Percentiles rank a stretch among this genome's conserved stretches.
Conservation (phyloP, 768 basidiomycete genomes). For the Tulasnella calospora region DNA sequence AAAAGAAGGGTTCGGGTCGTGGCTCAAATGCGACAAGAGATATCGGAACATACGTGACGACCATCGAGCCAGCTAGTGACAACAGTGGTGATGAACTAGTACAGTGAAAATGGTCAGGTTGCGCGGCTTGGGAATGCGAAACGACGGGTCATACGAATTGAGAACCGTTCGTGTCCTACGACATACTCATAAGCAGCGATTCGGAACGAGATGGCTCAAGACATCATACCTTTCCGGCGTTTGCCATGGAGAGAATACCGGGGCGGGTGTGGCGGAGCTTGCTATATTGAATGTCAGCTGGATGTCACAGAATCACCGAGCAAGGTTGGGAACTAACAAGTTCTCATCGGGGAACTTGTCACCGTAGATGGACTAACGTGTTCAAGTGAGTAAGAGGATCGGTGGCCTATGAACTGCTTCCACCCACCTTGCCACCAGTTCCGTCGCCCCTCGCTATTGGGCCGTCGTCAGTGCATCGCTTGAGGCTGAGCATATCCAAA, state of each 20-base stretch:
- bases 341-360: constrained; percentile 92
- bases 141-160: constrained; percentile 63
- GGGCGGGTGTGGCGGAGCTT: constrained; percentile 91
- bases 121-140: not conserved
- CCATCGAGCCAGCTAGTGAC: constrained; percentile 87
- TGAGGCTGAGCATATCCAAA: constrained; percentile 30
- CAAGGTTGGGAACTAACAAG: constrained; percentile 53
- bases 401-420: not conserved
- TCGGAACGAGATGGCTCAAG: constrained; percentile 26
- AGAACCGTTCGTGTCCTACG: constrained; percentile 87
- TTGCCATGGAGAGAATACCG: constrained; percentile 91
- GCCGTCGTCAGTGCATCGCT: not conserved
- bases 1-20: constrained; percentile 25
- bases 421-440: constrained; percentile 66
- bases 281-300: constrained; percentile 42
- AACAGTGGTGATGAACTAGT: constrained; percentile 94
- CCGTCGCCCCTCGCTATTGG: constrained; percentile 73
- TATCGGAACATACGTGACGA: constrained; percentile 57
- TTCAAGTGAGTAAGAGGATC: not conserved
- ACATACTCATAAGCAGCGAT: constrained; percentile 68
- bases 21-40: constrained; percentile 15
- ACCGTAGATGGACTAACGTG: constrained; percentile 75
- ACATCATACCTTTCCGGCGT: constrained; percentile 47
- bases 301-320: not conserved
- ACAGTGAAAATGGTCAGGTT: constrained; percentile 41